Base-by-base conservation (phyloP, 148 eudicot species). In the Diospyros lotus region DNA sequence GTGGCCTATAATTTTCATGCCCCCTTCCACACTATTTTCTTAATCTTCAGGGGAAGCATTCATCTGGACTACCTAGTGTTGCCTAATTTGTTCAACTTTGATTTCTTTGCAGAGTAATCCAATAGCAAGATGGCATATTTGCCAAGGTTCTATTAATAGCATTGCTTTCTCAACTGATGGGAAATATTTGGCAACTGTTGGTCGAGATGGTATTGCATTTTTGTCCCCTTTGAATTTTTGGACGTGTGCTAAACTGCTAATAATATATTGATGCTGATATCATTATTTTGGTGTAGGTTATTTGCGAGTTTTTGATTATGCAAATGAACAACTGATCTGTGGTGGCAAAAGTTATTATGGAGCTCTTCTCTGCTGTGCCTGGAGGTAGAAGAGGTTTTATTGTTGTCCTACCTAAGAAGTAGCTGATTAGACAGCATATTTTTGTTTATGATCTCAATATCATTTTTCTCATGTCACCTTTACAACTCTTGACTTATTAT, bases 321-420 rank as follows among this genome's bases (percentile, higher is more conserved):
- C 73, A 77, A 87, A 75, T 81, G 90, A 85, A 79, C 93, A 87
- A 73, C 90, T 89, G 43, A 75, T 87, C 9, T 87, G 90, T 80
- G 93, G 93, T 77, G 87, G 90, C 38, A 89, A 87, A 85, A 85
- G 93, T 73, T 89, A 89, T 77, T 87, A 89, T 77, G 93, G 93
- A 63, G 88, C 93, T 70, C 86, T 89, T 68, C 82, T 89, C 41
- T 89, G 90, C 54, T 89, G 93, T 77, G 87, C 93, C 15, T 89
- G 93, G 93, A 89, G 93, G 93, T 89, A 81, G n/a, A 39, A 72
- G 38, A 39, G 59, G 14, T 61, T 73, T 50, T 17, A 10, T 39
- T 52, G 11, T 42, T 74, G 46, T 52, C 6, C 38, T 41, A 42
- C 50, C 6, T 39, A 28, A 73, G 28, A 46, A 48, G 38, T 48